phyloP scores from a whole-genome alignment of 495 filamentous ascomycete species.

The Baudoinia panamericana region DNA sequence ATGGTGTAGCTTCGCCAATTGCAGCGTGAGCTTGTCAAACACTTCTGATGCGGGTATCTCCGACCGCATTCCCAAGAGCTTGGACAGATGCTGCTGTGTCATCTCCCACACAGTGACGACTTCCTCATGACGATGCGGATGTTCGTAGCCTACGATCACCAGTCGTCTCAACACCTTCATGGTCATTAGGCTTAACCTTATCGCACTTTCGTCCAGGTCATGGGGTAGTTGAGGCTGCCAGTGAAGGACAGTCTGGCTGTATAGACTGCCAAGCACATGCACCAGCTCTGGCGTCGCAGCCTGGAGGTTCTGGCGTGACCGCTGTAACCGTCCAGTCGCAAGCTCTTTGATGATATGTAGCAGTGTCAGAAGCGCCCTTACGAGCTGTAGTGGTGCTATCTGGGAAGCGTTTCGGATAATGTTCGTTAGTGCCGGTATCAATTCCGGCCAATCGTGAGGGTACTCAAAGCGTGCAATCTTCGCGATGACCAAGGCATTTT shows the following conservation, averaged over 20 bases:
- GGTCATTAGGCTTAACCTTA: conserved; percentile 58
- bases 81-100: conserved; percentile 55
- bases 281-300: conserved; percentile 67
- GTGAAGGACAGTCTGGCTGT: conserved; percentile 53
- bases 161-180: conserved; percentile 72
- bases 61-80: conserved; percentile 38
- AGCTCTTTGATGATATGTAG: conserved; percentile 83
- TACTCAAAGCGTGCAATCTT: conserved; percentile 85
- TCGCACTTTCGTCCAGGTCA: conserved; percentile 38
- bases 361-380: conserved; percentile 60
- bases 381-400: conserved; percentile 43
- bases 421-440: conserved; percentile 41
- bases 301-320: conserved; percentile 58
- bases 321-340: conserved; percentile 58
- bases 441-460: conserved; percentile 64
- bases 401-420: conserved; percentile 42
- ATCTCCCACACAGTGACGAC: conserved; percentile 66
- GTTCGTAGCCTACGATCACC: conserved; percentile 66
- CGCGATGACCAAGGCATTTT: conserved; percentile 74
- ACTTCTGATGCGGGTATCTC: conserved; percentile 18
- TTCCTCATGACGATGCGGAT: conserved; percentile 61
- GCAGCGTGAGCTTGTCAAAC: conserved; percentile 73
- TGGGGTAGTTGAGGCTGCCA: conserved; percentile 50
- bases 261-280: conserved; percentile 60
- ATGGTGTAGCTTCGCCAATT: conserved; percentile 82